Conservation (phyloP, 1,139 yeast species). For the Suhomyces bribrorum region DNA sequence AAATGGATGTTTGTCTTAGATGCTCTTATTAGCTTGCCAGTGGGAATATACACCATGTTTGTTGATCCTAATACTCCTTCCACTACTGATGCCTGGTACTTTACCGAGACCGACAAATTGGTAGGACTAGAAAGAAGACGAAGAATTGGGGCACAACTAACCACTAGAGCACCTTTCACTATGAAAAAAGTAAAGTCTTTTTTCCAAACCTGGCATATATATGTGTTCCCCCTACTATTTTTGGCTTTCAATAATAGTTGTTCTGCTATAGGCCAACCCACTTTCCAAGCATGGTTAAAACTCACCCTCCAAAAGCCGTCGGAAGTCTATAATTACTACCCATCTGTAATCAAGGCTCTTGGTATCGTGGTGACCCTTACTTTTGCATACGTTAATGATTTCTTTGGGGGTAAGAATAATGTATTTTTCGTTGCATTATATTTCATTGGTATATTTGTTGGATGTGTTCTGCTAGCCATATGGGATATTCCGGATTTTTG, state of each 20-base stretch:
- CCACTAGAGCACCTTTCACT: constrained; percentile 44
- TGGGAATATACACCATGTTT: constrained; percentile 43
- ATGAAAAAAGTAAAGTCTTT: constrained; percentile 39
- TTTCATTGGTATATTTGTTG: constrained; percentile 16
- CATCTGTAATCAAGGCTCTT: constrained; percentile 32
- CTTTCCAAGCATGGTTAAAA: constrained; percentile 58
- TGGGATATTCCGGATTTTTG: constrained; percentile 20
- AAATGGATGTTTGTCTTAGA: constrained; percentile 57
- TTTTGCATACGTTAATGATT: constrained; percentile 18
- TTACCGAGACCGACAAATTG: constrained; percentile 32
- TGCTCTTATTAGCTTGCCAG: constrained; percentile 51
- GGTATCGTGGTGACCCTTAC: constrained; percentile 16
- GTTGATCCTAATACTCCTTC: constrained; percentile 47
- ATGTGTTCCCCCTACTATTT: constrained; percentile 18
- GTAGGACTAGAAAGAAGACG: constrained; percentile 44
- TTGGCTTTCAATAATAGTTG: constrained; percentile 31
- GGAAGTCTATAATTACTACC: constrained; percentile 47
- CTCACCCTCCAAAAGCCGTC: constrained; percentile 37
- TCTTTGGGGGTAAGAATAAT: constrained; percentile 18
- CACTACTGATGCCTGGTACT: constrained; percentile 40
- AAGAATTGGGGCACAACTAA: constrained; percentile 47
- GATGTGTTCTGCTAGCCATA: constrained; percentile 16
- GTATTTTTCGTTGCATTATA: constrained; percentile 13
- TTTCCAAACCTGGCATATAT: constrained; percentile 51
- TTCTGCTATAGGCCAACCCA: constrained; percentile 46